These are phyloP conservation scores for Noccaea bulbosa DNA, from an alignment of 345 rosid species.

Conservation along the genomic window DNA sequence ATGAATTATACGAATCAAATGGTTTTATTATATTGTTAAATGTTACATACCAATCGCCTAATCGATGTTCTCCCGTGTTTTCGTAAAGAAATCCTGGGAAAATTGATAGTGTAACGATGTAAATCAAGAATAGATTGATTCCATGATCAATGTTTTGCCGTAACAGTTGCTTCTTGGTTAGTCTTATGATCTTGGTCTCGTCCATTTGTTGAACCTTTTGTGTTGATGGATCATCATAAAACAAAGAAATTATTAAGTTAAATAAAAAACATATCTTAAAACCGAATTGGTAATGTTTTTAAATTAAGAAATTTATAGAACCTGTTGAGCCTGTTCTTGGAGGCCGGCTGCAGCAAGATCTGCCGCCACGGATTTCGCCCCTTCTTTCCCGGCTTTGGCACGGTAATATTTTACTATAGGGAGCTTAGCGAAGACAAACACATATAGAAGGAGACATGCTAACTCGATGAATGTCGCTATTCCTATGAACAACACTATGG, in stretches of 20 bases:
- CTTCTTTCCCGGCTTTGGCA: slow-evolving; percentile 83
- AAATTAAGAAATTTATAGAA: neutral
- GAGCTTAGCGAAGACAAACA: slow-evolving; percentile 61
- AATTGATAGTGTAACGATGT: slow-evolving; percentile 66
- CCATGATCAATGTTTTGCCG: slow-evolving; percentile 64
- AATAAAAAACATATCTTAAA: neutral
- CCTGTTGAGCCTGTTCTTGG: slow-evolving; percentile 44
- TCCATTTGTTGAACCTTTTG: slow-evolving; percentile 46
- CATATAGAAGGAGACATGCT: slow-evolving; percentile 68
- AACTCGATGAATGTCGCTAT: slow-evolving; percentile 65
- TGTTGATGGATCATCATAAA: neutral
- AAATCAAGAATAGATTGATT: slow-evolving; percentile 62
- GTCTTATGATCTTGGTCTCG: slow-evolving; percentile 41
- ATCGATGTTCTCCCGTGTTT: slow-evolving; percentile 72
- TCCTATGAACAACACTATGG: slow-evolving; percentile 67
- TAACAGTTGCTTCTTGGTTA: slow-evolving; percentile 50
- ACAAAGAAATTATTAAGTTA: neutral
- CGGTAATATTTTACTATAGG: slow-evolving; percentile 83
- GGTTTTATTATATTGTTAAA: neutral
- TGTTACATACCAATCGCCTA: slow-evolving; percentile 68
- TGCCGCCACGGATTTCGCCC: slow-evolving; percentile 78
- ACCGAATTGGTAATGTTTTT: neutral
- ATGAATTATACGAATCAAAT: neutral
- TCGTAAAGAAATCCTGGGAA: slow-evolving; percentile 89
- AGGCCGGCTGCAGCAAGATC: slow-evolving; percentile 87